Evolutionary conservation across 768 basidiomycete species (phyloP).

Genomic region (Suillus discolor): DNA sequence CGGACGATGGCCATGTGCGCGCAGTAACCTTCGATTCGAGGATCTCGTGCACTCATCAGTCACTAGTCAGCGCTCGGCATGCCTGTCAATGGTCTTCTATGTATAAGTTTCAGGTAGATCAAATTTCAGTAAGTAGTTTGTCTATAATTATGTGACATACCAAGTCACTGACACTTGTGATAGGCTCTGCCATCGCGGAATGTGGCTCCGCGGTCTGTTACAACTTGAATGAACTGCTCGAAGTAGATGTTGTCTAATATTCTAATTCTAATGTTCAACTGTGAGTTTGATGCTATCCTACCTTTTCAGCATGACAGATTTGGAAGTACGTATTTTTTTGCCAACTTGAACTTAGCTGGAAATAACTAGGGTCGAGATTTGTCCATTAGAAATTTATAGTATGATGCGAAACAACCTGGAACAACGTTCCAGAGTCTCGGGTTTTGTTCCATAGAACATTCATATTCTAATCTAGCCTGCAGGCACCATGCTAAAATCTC

Average conservation of each 20-base stretch:
- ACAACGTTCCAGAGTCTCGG: background rate
- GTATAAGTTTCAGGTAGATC: background rate
- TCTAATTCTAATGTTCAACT: background rate
- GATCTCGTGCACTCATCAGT: background rate
- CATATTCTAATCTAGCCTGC: background rate
- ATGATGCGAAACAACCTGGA: background rate
- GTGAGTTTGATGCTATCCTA: background rate
- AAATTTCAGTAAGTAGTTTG: background rate
- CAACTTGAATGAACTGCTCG: background rate
- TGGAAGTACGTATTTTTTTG: background rate
- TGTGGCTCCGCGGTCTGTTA: background rate
- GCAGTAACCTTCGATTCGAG: background rate
- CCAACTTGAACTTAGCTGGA: background rate
- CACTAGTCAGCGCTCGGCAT: background rate
- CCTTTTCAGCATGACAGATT: background rate
- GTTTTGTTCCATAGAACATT: background rate
- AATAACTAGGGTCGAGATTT: background rate
- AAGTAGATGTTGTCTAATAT: background rate
- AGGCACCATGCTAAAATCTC: background rate
- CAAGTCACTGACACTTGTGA: background rate
- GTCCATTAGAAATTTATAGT: background rate
- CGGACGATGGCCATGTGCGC: background rate
- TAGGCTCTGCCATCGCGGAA: background rate
- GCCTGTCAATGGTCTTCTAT: background rate
- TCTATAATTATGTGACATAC: background rate